Base-by-base conservation (phyloP, 2,329 filamentous ascomycete genomes). In the Sclerotinia minor region DNA sequence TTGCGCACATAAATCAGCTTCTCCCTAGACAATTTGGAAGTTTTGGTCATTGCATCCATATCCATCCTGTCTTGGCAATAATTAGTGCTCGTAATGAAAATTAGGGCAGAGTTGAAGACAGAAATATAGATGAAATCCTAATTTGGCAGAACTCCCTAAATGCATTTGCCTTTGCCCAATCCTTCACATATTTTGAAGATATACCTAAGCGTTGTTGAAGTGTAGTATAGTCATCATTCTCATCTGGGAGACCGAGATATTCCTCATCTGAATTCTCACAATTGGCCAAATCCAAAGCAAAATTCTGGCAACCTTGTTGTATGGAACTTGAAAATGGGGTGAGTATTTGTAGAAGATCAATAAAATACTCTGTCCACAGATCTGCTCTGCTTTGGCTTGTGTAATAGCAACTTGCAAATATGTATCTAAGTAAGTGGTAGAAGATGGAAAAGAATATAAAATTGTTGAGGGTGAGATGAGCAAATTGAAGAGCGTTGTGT, bases 171-270 rank as follows among this genome's bases (percentile, higher is more conserved):
- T 45, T 54, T 29, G 24, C 54, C 61, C 61, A 64, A 24, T 54
- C 19, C 4, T 1, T 41, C 5, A 45, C 61, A 45, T 54, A 53
- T 38, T 44, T 15, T n/a, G 9, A 6, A 29, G n/a, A 24, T 53
- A 64, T 44, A 52, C 17, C 24, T 50, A 64, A 21, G 26, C 35
- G 35, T 64, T 64, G 49, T 35, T 38, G 29, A 55, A 53, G 29
- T 21, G 52, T 21, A 19, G 24, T 53, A 8, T 53, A 26, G 8
- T 53, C 26, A 21, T 53, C 52, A 53, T 32, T 53, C 26, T 53
- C 26, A 53, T 53, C 17, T 8, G 17, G 52, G 7, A 32, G 52
- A 32, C 52, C 26, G 26, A 32, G 17, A 53, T 21, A 15, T 32
- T 19, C 17, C 52, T 53, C 52, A 21, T 11, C 52, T 9, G 13